Percentiles rank a stretch among this genome's conserved stretches.
phyloP scores from a whole-genome alignment of 2,329 filamentous ascomycete species.

The Colletotrichum chlorophyti region DNA sequence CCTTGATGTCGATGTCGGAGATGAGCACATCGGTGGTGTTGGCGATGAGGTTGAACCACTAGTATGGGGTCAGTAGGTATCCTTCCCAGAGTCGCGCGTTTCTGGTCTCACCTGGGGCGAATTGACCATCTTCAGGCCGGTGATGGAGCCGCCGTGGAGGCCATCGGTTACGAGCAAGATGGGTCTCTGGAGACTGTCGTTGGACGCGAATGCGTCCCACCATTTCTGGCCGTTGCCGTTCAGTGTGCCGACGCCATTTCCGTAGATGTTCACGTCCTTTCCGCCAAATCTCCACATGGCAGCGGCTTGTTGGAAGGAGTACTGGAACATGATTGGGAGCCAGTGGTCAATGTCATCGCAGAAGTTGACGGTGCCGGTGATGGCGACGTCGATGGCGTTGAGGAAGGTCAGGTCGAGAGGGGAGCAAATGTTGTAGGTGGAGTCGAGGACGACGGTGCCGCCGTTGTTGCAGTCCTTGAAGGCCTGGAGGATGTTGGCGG shows the following conservation, averaged over 20 bases:
- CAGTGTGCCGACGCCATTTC: slow-evolving; percentile 50
- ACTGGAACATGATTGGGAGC: slow-evolving; percentile 68
- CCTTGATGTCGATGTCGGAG: slow-evolving; percentile 66
- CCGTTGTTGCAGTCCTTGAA: slow-evolving; percentile 67
- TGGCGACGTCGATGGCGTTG: slow-evolving; percentile 66
- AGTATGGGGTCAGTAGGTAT: neutral
- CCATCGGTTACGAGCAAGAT: slow-evolving; percentile 64
- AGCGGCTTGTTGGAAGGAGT: slow-evolving; percentile 70
- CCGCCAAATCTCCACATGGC: slow-evolving; percentile 41
- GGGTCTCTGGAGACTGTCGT: slow-evolving; percentile 64
- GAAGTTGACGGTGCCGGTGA: slow-evolving; percentile 64
- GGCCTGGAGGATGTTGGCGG: slow-evolving; percentile 54
- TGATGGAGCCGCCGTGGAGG: slow-evolving; percentile 63
- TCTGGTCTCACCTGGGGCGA: slow-evolving; percentile 49
- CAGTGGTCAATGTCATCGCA: slow-evolving; percentile 73
- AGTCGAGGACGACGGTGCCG: slow-evolving; percentile 66
- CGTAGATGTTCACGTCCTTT: slow-evolving; percentile 66
- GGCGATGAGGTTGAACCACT: slow-evolving; percentile 63
- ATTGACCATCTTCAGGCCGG: slow-evolving; percentile 66
- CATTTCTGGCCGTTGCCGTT: slow-evolving; percentile 71
- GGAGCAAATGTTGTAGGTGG: slow-evolving; percentile 67
- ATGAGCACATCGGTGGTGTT: slow-evolving; percentile 71
- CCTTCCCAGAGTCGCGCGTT: too few relatives aligned
- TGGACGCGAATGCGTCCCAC: slow-evolving; percentile 66
- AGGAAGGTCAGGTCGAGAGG: slow-evolving; percentile 71